Conservation (phyloP, 1,284 basidiomycete species). For the Flammula alnicola region DNA sequence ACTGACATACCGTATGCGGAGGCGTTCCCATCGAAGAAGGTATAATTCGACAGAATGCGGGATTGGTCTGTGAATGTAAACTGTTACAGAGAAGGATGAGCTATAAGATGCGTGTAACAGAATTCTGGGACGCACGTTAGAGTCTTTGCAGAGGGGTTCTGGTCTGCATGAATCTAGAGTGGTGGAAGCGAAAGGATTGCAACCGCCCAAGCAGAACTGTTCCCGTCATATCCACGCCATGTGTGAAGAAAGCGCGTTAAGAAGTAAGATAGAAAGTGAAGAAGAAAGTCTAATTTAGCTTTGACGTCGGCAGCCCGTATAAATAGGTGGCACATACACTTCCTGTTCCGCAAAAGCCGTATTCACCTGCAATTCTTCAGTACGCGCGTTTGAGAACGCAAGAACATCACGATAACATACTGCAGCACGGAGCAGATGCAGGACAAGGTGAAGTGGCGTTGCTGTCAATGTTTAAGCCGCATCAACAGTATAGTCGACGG, state of each 20-base stretch:
- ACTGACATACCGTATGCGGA: conserved; percentile 52
- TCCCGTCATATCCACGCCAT: background rate
- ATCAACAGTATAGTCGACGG: background rate
- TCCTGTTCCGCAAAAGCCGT: conserved; percentile 72
- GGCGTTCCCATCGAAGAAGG: conserved; percentile 76
- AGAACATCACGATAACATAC: conserved; percentile 52
- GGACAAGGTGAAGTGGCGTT: conserved; percentile 61
- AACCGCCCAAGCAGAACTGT: conserved; percentile 82
- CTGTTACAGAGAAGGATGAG: conserved; percentile 37
- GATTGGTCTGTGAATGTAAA: conserved; percentile 69
- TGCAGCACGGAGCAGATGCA: conserved; percentile 70
- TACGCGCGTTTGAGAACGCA: background rate
- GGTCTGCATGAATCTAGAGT: conserved; percentile 70
- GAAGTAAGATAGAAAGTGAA: conserved; percentile 4
- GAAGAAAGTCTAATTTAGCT: conserved; percentile 8
- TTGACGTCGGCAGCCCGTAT: background rate
- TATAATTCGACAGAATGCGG: conserved; percentile 66
- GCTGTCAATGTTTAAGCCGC: conserved; percentile 36
- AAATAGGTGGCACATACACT: conserved; percentile 40
- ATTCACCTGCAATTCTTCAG: conserved; percentile 55
- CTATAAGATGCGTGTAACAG: background rate
- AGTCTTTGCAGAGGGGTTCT: conserved; percentile 69
- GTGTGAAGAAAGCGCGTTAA: conserved; percentile 3
- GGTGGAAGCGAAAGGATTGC: conserved; percentile 75
- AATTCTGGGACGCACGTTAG: conserved; percentile 48